A percentile compares a stretch with the other conserved stretches of the same genome.
phyloP scores from a whole-genome alignment of 139 green algal genomes.

The Nannochloris sp. region DNA sequence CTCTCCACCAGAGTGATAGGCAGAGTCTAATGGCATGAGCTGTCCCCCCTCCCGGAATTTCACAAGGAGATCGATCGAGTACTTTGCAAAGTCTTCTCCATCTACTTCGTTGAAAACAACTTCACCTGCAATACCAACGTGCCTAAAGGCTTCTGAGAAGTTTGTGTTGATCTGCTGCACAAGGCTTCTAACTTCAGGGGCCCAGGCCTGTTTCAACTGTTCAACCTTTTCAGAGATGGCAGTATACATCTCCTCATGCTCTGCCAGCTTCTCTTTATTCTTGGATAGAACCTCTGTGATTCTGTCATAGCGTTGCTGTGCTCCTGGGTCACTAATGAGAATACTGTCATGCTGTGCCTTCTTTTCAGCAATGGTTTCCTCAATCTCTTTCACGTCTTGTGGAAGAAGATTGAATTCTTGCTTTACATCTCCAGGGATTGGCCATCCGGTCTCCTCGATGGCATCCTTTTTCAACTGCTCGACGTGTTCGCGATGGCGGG shows the following conservation, averaged over 20 bases:
- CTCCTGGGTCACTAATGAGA: slow-evolving; percentile 57
- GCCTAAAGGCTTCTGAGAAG: slow-evolving; percentile 70
- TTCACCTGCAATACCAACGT: slow-evolving; percentile 66
- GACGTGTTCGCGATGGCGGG: slow-evolving; percentile 6
- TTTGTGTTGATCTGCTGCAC: slow-evolving; percentile 59
- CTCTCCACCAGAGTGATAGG: slow-evolving; percentile 88
- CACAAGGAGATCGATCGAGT: slow-evolving; percentile 58
- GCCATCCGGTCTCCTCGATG: slow-evolving; percentile 4
- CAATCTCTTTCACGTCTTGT: background rate
- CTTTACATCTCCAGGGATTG: background rate
- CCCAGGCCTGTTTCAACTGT: slow-evolving; percentile 57
- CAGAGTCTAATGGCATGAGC: slow-evolving; percentile 69
- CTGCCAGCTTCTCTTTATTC: slow-evolving; percentile 7
- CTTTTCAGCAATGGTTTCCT: background rate
- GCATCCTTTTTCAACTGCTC: slow-evolving; percentile 5
- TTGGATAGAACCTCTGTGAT: background rate
- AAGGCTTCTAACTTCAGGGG: slow-evolving; percentile 61
- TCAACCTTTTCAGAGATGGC: slow-evolving; percentile 15
- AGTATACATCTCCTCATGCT: slow-evolving; percentile 10
- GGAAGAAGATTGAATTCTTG: slow-evolving; percentile 3
- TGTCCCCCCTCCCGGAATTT: slow-evolving; percentile 71
- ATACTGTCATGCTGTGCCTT: slow-evolving; percentile 48
- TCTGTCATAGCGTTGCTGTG: slow-evolving; percentile 44
- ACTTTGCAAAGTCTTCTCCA: slow-evolving; percentile 61
- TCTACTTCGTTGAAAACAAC: slow-evolving; percentile 54